Base-by-base conservation (phyloP, 495 filamentous ascomycete species). In the Podospora tetraspora region DNA sequence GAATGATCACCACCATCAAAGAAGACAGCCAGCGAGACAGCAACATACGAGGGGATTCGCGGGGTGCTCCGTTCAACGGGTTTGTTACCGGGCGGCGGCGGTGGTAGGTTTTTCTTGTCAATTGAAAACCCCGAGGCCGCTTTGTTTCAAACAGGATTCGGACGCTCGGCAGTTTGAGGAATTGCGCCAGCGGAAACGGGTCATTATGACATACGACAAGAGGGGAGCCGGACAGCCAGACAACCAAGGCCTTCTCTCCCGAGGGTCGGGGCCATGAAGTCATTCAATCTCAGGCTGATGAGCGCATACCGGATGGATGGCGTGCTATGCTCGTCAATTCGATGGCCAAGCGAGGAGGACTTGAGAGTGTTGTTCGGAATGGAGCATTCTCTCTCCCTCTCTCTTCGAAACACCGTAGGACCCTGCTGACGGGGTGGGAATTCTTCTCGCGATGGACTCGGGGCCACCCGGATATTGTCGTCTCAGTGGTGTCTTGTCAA, bases 121-220 rank as follows among this genome's bases (percentile, higher is more conserved):
- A 52, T 52, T 52, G 37, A 19, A 19, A 52, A 12, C 43, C 19
- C 43, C 43, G 43, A 52, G 19, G 43, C 34, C 34, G 12, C 43
- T 52, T 52, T 52, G 43, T 52, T 52, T 52, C 43, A 52, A 52
- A 52, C 43, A 52, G 43, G 43, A 52, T 52, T 52, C 43, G 43
- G 43, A 52, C n/a, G 12, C 34, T 66, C 65, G 65, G 65, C 57
- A 66, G 57, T 61, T 66, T n/a, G 43, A 52, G 43, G 43, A 34
- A 32, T 56, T 6, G 34, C 65, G 24, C 34, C 43, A 30, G 27
- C 23, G 64, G 52, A 59, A 16, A 16, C 43, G 43, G 43, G 43
- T 52, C 56, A 66, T 27, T 16, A 66, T 58, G 64, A 52, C 43
- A 52, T 52, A 52, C 43, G 43, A 52, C 43, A 52, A 52, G 43